Evolutionary conservation across 352 stramenopile species (phyloP), one percentile per base, ranked within the genome.

Genomic region (Phytophthora capsici): DNA sequence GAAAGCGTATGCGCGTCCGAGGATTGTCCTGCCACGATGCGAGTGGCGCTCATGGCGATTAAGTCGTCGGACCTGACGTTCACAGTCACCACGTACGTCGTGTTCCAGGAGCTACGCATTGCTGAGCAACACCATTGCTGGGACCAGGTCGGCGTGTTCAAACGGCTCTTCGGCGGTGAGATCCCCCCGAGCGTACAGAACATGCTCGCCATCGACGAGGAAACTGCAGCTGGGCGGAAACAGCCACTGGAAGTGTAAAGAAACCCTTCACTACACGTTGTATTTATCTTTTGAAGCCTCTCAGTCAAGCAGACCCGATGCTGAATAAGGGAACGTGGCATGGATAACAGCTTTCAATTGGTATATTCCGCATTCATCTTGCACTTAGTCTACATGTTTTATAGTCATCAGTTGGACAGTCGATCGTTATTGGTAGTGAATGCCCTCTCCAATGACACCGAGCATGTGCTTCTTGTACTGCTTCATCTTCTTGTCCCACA

Each of bases 11-110:
- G 79, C 37, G 73, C 73, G 44, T 93, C 82, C 0, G 82, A 91
- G 50, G 83, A 93, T 67, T 93, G 83, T 47, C 77, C 84, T 1
- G 45, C 69, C 13, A 89, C 80, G 13, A 91, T 93, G 82, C 71
- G 77, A 25, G 76, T 88, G 43, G 81, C 76, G 43, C 70, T 91
- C 16, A 75, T 78, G 63, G 82, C 85, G 20, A 93, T 93, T 69
- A 91, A 91, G 60, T 93, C 85, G 50, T 89, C 81, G 32, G 82
- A 93, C 55, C 57, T 93, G 52, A 91, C 85, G 40, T 93, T 93
- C 68, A 93, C 85, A 10, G 85, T 93, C 69, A 93, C 85, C 12
- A 89, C 85, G 54, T 93, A 91, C 65, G 80, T 91, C 36, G 88
- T 93, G 53, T 93, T 93, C 61, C 75, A 93, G 57, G 80, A 90